Conservation (phyloP, 75 land plant genomes). For the Gnetum montanum region DNA sequence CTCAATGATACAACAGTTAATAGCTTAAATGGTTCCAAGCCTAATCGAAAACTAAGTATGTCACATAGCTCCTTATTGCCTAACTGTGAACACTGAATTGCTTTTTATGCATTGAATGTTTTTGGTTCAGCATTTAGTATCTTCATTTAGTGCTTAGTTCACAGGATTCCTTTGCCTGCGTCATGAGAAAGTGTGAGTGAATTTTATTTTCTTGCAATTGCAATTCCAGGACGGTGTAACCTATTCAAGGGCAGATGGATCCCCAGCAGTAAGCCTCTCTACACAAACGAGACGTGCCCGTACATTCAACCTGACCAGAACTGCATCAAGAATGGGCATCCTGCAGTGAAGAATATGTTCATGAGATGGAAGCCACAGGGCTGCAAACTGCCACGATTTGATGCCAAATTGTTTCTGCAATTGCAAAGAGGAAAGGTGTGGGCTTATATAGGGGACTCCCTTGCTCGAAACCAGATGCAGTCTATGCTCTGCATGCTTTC, state of each 20-base stretch:
- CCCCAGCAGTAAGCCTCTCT: slow-evolving; percentile 16
- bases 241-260: slow-evolving; percentile 31
- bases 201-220: not conserved
- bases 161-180: not conserved
- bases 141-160: not conserved
- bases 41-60: not conserved
- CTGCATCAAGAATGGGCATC: slow-evolving; percentile 37
- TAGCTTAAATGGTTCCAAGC: no score
- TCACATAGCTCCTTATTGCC: not conserved
- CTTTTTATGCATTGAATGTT: not conserved
- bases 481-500: slow-evolving; percentile 39
- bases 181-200: not conserved
- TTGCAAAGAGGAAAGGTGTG: slow-evolving; percentile 21
- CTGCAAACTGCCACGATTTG: slow-evolving; percentile 19
- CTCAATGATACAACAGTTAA: no score
- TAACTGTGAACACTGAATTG: not conserved
- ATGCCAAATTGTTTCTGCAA: slow-evolving; percentile 25
- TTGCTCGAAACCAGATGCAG: slow-evolving; percentile 42
- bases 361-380: slow-evolving; percentile 48
- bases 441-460: slow-evolving; percentile 45
- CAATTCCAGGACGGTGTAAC: slow-evolving; percentile 15
- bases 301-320: slow-evolving; percentile 28
- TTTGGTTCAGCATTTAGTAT: not conserved
- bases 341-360: slow-evolving; percentile 21
- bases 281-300: slow-evolving; percentile 29